phyloP scores from a whole-genome alignment of 352 stramenopile species.

The Globisporangium irregulare region DNA sequence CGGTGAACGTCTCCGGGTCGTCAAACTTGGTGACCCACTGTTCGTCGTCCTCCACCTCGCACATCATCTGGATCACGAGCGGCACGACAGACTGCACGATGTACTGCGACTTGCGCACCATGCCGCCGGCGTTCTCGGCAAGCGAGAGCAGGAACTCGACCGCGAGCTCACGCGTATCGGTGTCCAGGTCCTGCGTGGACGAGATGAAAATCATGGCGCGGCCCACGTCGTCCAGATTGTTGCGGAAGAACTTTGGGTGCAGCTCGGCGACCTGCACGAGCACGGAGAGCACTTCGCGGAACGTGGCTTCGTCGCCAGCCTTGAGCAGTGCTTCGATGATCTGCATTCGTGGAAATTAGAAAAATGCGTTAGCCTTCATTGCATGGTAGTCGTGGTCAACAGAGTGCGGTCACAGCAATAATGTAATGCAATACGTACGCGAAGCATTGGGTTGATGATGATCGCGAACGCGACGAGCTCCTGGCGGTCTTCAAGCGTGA shows the following conservation, averaged over 20 bases:
- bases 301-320: constrained; percentile 52
- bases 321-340: constrained; percentile 71
- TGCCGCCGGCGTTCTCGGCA: constrained; percentile 75
- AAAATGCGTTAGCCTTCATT: constrained; percentile 5
- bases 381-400: not conserved
- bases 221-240: constrained; percentile 60
- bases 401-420: not conserved
- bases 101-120: constrained; percentile 73
- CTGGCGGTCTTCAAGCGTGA: constrained; percentile 70
- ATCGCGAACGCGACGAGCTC: constrained; percentile 67
- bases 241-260: constrained; percentile 82
- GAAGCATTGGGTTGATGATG: constrained; percentile 70
- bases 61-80: constrained; percentile 76
- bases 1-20: constrained; percentile 73
- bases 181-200: constrained; percentile 57
- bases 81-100: constrained; percentile 69
- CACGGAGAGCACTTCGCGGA: constrained; percentile 69
- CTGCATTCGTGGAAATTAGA: constrained; percentile 15
- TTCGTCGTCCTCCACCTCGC: constrained; percentile 73
- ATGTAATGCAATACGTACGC: constrained; percentile 27
- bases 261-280: constrained; percentile 75
- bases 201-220: constrained; percentile 81
- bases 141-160: constrained; percentile 82
- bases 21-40: constrained; percentile 76
- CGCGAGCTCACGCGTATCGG: constrained; percentile 73